A percentile compares a stretch with the other conserved stretches of the same genome.
phyloP scores from a whole-genome alignment of 441 rosid species.

The Breynia disticha region DNA sequence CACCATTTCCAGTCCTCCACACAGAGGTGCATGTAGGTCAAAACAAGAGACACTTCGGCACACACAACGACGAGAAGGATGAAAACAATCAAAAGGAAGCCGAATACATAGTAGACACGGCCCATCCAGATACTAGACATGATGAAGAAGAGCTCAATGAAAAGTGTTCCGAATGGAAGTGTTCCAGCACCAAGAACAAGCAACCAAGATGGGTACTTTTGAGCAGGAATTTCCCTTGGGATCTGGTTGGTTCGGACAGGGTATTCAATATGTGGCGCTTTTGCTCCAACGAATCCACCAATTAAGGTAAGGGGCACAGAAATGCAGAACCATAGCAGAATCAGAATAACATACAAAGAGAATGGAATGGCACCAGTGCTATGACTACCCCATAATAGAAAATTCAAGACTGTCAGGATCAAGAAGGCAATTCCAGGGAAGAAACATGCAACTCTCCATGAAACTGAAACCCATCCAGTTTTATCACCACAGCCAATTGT shows the following conservation, averaged over 20 bases:
- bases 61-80: slow-evolving; percentile 69
- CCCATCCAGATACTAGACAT: slow-evolving; percentile 83
- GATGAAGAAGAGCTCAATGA: slow-evolving; percentile 78
- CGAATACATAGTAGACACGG: slow-evolving; percentile 64
- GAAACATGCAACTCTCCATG: slow-evolving; percentile 69
- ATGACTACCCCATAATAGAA: slow-evolving; percentile 62
- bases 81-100: slow-evolving; percentile 60
- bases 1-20: slow-evolving; percentile 90
- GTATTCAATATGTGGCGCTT: slow-evolving; percentile 61
- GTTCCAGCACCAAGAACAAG: slow-evolving; percentile 70
- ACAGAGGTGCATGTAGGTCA: slow-evolving; percentile 73
- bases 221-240: slow-evolving; percentile 72
- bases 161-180: slow-evolving; percentile 64
- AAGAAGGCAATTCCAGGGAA: slow-evolving; percentile 71
- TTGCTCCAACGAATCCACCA: slow-evolving; percentile 70
- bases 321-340: slow-evolving; percentile 66
- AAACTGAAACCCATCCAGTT: slow-evolving; percentile 64
- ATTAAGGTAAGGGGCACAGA: slow-evolving; percentile 73
- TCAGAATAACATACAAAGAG: slow-evolving; percentile 41
- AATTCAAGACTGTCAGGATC: slow-evolving; percentile 45
- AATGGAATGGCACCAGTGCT: slow-evolving; percentile 78
- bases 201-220: slow-evolving; percentile 68
- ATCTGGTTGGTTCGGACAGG: slow-evolving; percentile 78
- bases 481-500: slow-evolving; percentile 51
- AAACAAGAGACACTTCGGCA: slow-evolving; percentile 69